Evolutionary conservation across 495 filamentous ascomycete genomes (phyloP).

Genomic region (Annulohypoxylon maeteangense): DNA sequence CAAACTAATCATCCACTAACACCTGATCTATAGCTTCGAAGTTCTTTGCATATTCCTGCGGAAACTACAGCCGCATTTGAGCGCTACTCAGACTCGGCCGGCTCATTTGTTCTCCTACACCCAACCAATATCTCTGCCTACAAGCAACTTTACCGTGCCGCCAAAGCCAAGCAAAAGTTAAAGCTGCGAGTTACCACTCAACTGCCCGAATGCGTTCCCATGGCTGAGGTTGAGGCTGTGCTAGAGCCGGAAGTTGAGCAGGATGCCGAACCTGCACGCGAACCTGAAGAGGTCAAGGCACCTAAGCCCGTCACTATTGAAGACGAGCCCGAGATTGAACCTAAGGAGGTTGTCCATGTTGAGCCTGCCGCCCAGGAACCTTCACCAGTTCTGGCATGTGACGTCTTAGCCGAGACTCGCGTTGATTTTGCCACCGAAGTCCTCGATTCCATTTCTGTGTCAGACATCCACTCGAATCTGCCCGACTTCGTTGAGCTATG

Average conservation of each 20-base stretch:
- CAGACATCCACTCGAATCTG: constrained; percentile 36
- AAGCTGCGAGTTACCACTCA: constrained; percentile 78
- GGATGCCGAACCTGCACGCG: constrained; percentile 15
- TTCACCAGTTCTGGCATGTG: background rate
- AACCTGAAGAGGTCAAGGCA: background rate
- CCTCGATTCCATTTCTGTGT: constrained; percentile 32
- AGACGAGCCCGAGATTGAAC: constrained; percentile 28
- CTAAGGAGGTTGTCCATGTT: constrained; percentile 19
- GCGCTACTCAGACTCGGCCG: constrained; percentile 95
- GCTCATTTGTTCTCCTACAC: constrained; percentile 81
- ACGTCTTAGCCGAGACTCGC: background rate
- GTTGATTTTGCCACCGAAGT: constrained; percentile 1
- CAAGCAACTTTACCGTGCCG: constrained; percentile 96
- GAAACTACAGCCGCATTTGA: constrained; percentile 80
- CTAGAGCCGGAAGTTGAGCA: constrained; percentile 53
- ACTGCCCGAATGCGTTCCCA: constrained; percentile 9
- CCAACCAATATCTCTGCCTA: constrained; percentile 81
- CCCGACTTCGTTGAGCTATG: constrained; percentile 41
- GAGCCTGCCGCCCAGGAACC: background rate
- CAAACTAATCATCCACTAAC: constrained; percentile 36
- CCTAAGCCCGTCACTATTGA: constrained; percentile 30
- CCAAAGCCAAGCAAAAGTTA: constrained; percentile 98
- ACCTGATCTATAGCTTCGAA: constrained; percentile 70
- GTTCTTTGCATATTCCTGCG: constrained; percentile 74
- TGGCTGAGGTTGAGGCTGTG: constrained; percentile 33